Base-by-base conservation (phyloP, 192 early-diverging fungal genomes). In the Podochytrium sp. region DNA sequence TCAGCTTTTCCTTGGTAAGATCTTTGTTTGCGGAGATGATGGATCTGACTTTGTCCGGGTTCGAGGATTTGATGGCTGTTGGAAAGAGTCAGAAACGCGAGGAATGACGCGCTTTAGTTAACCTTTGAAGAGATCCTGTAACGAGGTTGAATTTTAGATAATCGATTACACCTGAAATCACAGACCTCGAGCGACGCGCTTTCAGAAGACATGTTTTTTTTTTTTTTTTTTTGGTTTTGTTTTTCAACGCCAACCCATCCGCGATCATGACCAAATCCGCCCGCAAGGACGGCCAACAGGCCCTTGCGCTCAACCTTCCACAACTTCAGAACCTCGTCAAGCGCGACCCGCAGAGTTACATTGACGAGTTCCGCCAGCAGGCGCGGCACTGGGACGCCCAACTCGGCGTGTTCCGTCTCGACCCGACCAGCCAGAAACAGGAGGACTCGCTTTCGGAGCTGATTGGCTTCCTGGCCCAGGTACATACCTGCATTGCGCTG, bases 311-410 rank as follows among this genome's bases (percentile, higher is more conserved):
- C 25, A 94, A 99, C 89, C 88, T 99, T 67, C 94, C 98, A 39
- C 96, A 98, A 83, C 87, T 99, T 67, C 98, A 99, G 84, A 99
- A 99, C 81, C 87, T 97, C 53, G 95, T 99, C 80, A 96, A 97
- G 80, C 86, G 98, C 35, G 98, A 99, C 78, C 91, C 96, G 7
- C 78, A 78, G 60, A 96, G 95, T 20, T 99, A 99, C 85, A 84
- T 87, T 57, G 92, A 95, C 49, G 98, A 99, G 84, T 99, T 99
- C 73, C 74, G 87, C 53, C 94, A 94, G 79, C 98, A 99, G 83
- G 88, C 90, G 78, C 84, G 94, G 73, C 96, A 99, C 81, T 98
- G 91, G 85, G 91, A 95, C 75, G 90, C 94, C 5, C 88, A 85
- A 67, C 85, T 98, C 65, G 84, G 86, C 37, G 94, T 99, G 73